These are phyloP conservation scores for Epichloe bromicola DNA, from an alignment of 2,329 filamentous ascomycete genomes.

Conservation along the genomic window DNA sequence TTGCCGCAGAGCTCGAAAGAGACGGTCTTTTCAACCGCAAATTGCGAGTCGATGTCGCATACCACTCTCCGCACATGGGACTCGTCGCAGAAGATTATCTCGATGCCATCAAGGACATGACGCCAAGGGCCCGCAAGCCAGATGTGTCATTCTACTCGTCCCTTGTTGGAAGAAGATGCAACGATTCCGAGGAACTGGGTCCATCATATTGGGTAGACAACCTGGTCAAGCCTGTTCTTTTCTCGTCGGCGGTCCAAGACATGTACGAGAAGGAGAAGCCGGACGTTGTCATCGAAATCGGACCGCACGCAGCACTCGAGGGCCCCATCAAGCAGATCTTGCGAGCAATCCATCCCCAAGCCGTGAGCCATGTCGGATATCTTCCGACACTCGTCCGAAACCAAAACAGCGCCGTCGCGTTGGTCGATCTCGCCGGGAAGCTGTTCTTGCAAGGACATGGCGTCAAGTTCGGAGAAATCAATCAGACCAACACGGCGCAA, in stretches of 20 bases:
- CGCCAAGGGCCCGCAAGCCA: constrained; percentile 11
- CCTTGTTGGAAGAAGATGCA: constrained; percentile 23
- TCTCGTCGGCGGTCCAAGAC: constrained; percentile 22
- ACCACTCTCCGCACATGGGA: constrained; percentile 43
- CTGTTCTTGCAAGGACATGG: constrained; percentile 32
- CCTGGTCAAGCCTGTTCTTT: constrained; percentile 27
- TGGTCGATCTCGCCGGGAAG: constrained; percentile 28
- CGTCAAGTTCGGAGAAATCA: constrained; percentile 32
- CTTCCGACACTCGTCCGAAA: constrained; percentile 36
- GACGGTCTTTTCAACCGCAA: constrained; percentile 33
- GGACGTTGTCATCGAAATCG: constrained; percentile 28
- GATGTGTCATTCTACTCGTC: constrained; percentile 33
- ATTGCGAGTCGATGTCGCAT: constrained; percentile 36
- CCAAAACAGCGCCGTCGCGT: constrained; percentile 32
- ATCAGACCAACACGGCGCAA: constrained; percentile 18
- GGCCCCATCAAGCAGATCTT: constrained; percentile 39
- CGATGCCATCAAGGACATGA: constrained; percentile 15
- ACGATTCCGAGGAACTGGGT: constrained; percentile 22
- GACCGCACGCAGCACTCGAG: constrained; percentile 35
- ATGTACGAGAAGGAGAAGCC: constrained; percentile 17
- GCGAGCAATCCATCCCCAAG: constrained; percentile 28
- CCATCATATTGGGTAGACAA: constrained; percentile 34
- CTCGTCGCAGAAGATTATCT: constrained; percentile 34
- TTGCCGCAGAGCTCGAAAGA: constrained; percentile 24
- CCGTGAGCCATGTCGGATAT: constrained; percentile 27